Evolutionary conservation across 2,329 filamentous ascomycete genomes (phyloP).

Genomic region (Aspergillus novofumigatus): DNA sequence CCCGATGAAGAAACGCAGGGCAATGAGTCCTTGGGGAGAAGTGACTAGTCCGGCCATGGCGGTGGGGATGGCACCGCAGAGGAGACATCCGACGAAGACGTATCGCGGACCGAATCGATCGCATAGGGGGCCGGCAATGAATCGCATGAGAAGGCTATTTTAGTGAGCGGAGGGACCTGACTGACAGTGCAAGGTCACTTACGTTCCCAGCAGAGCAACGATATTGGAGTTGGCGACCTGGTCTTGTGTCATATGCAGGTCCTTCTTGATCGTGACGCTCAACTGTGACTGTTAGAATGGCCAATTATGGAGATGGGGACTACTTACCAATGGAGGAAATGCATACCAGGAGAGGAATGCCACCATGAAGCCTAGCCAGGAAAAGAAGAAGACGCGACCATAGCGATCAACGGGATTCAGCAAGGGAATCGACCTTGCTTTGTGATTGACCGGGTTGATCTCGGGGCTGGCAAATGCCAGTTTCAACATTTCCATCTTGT

Average conservation of each 20-base stretch:
- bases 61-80: constrained; percentile 74
- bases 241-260: constrained; percentile 65
- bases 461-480: constrained; percentile 31
- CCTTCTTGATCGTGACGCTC: constrained; percentile 72
- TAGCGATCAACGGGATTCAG: constrained; percentile 76
- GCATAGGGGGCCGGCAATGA: constrained; percentile 74
- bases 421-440: constrained; percentile 73
- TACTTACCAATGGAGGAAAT: constrained; percentile 73
- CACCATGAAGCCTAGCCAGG: constrained; percentile 80
- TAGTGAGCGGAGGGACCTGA: constrained; percentile 33
- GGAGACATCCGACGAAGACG: constrained; percentile 71
- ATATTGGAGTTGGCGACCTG: constrained; percentile 90
- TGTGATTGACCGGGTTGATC: constrained; percentile 78
- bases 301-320: constrained; percentile 7
- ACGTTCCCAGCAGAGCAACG: constrained; percentile 60
- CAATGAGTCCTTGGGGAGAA: constrained; percentile 52
- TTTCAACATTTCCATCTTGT: no score
- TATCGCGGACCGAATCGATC: constrained; percentile 76
- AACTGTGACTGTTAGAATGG: constrained; percentile 40
- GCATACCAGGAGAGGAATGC: constrained; percentile 90
- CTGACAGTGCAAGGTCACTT: constrained; percentile 40
- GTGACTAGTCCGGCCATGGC: constrained; percentile 75
- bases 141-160: constrained; percentile 65
- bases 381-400: constrained; percentile 86
- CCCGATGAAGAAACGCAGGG: constrained; percentile 42